Base-by-base conservation (phyloP, 2,329 filamentous ascomycete genomes). In the Fusarium agapanthi region DNA sequence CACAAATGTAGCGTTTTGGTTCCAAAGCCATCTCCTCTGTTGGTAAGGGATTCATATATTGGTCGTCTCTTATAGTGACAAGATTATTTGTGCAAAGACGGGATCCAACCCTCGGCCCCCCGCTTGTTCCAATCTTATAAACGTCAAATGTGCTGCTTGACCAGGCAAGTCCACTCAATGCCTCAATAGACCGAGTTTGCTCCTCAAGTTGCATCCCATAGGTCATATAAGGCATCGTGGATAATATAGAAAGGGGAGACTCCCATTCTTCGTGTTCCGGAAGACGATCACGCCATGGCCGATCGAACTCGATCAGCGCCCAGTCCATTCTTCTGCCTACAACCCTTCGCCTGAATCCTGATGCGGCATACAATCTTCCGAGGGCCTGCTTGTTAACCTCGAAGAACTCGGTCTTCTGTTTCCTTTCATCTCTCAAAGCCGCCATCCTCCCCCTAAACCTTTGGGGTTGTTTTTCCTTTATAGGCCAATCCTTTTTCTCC, bases 381-480 rank as follows among this genome's bases (percentile, higher is more conserved):
- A 45, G 26, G 0, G 9, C 13, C 24, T 45, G 18, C 13, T 45
- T 45, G 4, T 22, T 22, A 22, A 18, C 26, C 13, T 22, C 18
- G 13, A 28, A 28, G 18, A 28, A 45, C 0, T 45, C 26, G 26
- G 43, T 28, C 43, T 28, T 45, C 3, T 45, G 26, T 28, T 45
- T 28, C 43, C 4, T 45, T 22, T 45, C 18, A 28, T 11, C 26
- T 3, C 6, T 28, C 9, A 22, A 11, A 11, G 18, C 26, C 43
- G 26, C 9, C 0, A 28, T 3, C 3, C 0, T 5, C 26, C 2
- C 12, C 26, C 6, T 45, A 15, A 15, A 15, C 0, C 20, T 5
- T 44, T 45, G 18, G 13, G 28, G 18, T 45, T 15, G 18, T 11
- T 5, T 5, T 3, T 22, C 24, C 18, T 28, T 28, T 11, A 0